phyloP scores from a whole-genome alignment of 129 eudicot genomes.

The Gnaphalium uliginosum region DNA sequence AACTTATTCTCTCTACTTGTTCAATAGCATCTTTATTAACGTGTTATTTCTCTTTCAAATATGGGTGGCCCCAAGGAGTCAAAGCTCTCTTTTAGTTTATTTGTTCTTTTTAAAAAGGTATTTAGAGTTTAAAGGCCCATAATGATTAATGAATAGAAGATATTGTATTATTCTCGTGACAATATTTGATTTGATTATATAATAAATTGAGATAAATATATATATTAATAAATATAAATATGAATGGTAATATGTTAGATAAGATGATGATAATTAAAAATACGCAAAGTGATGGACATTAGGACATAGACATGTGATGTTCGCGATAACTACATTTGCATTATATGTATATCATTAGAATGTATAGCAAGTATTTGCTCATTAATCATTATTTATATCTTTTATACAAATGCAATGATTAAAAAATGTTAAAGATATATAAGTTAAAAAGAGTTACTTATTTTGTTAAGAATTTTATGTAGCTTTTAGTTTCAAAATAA shows the following conservation, averaged over 20 bases:
- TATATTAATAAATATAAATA: not conserved
- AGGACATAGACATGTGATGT: slow-evolving; percentile 4
- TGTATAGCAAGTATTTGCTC: not conserved
- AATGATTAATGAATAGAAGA: not conserved
- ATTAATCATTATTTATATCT: not conserved
- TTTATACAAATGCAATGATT: not conserved
- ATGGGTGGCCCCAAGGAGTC: slow-evolving; percentile 26
- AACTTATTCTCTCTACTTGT: slow-evolving; percentile 24
- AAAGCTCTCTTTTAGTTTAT: slow-evolving; percentile 16
- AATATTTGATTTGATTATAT: not conserved
- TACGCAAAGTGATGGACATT: not conserved
- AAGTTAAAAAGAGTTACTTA: not conserved
- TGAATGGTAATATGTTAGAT: not conserved
- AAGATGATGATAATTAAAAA: not conserved
- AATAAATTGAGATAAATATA: not conserved
- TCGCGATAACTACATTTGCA: not conserved
- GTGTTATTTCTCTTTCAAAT: slow-evolving; percentile 34
- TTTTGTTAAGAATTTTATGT: not conserved
- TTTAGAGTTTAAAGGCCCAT: not conserved
- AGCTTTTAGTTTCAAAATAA: too few relatives aligned
- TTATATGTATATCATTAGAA: not conserved
- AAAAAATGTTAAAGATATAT: too few relatives aligned
- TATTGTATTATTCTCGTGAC: not conserved
- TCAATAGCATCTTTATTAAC: slow-evolving; percentile 26
- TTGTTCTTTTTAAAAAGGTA: not conserved